phyloP scores from a whole-genome alignment of 805 yeast species.

The Metschnikowia cubensis region DNA sequence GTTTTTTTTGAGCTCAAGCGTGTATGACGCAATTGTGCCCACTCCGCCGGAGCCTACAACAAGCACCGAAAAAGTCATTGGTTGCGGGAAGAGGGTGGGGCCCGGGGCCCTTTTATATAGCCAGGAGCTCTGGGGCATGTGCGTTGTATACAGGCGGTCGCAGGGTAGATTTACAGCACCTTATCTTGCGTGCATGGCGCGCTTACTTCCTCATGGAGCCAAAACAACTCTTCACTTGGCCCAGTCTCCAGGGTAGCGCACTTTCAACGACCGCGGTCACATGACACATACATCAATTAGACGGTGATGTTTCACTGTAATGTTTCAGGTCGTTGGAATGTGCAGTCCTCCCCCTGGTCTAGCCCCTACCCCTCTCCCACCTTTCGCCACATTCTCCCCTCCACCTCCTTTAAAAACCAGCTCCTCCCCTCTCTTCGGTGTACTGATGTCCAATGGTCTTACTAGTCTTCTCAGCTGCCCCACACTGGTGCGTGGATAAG shows the following conservation, averaged over 20 bases:
- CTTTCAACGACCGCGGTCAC: neutral
- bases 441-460: neutral
- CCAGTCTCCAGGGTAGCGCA: no score
- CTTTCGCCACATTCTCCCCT: neutral
- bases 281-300: neutral
- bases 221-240: neutral
- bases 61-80: constrained; percentile 27
- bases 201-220: neutral
- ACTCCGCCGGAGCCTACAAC: constrained; percentile 85
- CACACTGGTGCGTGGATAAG: neutral
- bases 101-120: no score
- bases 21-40: constrained; percentile 71
- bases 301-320: no score
- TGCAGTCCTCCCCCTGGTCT: no score
- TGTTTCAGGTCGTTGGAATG: no score
- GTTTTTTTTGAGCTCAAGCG: constrained; percentile 42
- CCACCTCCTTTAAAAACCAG: neutral
- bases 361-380: no score
- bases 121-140: no score
- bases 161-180: neutral
- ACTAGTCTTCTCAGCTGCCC: neutral
- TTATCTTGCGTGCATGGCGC: neutral
- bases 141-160: neutral
- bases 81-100: neutral
- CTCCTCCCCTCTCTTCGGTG: neutral